These are phyloP conservation scores for Chenopodium quinoa DNA, from an alignment of 148 eudicot species.

Conservation along the genomic window DNA sequence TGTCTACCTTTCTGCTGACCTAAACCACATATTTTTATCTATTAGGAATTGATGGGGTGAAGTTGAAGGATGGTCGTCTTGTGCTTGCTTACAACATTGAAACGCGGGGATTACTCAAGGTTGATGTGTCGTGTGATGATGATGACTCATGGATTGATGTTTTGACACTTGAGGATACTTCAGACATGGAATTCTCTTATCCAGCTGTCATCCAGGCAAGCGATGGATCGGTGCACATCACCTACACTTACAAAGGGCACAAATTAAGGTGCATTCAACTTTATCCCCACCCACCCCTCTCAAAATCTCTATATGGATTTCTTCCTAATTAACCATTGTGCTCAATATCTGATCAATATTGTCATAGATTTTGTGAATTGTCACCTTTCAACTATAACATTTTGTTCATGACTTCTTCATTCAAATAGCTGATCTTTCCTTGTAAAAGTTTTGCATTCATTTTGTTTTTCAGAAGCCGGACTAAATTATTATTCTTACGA, in stretches of 20 bases:
- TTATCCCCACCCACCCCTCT: no score
- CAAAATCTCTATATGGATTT: no score
- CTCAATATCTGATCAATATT: not conserved
- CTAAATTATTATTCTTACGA: no score
- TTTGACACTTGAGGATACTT: constrained; percentile 59
- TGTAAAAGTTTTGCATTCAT: no score
- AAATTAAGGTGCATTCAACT: constrained; percentile 55
- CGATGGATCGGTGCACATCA: constrained; percentile 77
- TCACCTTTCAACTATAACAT: not conserved
- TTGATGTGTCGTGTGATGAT: constrained; percentile 47
- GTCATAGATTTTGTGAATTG: not conserved
- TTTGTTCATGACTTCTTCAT: not conserved
- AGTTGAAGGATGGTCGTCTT: constrained; percentile 69
- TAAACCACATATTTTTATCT: not conserved
- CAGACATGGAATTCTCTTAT: constrained; percentile 85
- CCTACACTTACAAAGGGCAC: constrained; percentile 87
- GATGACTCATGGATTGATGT: constrained; percentile 87
- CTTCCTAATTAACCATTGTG: constrained; percentile 1
- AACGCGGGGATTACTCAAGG: constrained; percentile 67
- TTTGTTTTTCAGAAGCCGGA: no score
- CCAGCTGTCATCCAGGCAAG: constrained; percentile 85
- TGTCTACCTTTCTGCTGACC: no score
- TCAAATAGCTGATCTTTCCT: not conserved
- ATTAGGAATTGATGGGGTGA: constrained; percentile 88
- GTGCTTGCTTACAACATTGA: constrained; percentile 83